Percentiles rank a stretch among this genome's conserved stretches.
Conservation (phyloP, 805 yeast genomes). For the Yamadazyma olivae region DNA sequence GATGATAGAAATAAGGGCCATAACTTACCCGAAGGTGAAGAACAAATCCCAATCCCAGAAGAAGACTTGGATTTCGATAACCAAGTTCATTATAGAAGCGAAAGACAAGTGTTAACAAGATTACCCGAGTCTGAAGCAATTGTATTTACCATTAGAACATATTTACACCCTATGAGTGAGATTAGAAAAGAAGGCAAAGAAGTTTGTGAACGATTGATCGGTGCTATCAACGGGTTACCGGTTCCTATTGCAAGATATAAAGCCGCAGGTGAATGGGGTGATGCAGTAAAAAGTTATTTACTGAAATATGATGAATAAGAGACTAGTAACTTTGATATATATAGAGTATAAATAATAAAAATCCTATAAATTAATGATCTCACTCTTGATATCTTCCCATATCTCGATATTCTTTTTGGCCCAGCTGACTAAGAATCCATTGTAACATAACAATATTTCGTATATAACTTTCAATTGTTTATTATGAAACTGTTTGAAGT, state of each 20-base stretch:
- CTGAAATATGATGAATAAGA: constrained; percentile 5
- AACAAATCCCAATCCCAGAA: constrained; percentile 19
- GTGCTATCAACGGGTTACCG: constrained; percentile 65
- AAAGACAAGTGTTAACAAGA: constrained; percentile 38
- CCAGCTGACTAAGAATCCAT: constrained; percentile 60
- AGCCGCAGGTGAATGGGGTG: constrained; percentile 65
- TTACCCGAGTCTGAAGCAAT: constrained; percentile 37
- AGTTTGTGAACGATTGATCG: constrained; percentile 49
- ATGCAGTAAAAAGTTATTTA: constrained; percentile 46
- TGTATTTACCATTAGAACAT: constrained; percentile 40
- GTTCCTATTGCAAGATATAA: constrained; percentile 60
- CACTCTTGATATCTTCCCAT: constrained; percentile 62
- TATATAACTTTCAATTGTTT: constrained; percentile 51
- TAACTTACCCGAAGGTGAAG: constrained; percentile 21
- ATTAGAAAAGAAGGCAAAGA: constrained; percentile 31
- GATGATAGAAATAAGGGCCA: constrained; percentile 41
- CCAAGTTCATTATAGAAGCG: constrained; percentile 41
- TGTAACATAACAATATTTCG: constrained; percentile 50
- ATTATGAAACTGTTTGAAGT: constrained; percentile 46
- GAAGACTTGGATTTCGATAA: constrained; percentile 35
- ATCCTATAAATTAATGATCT: constrained; percentile 22
- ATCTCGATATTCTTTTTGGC: constrained; percentile 62
- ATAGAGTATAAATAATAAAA: background rate
- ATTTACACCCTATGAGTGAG: constrained; percentile 33
- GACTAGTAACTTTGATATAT: background rate